Percentiles rank a stretch among this genome's conserved stretches.
phyloP scores from a whole-genome alignment of 2,329 filamentous ascomycete species.

The Ophiocordyceps camponoti-rufipedis region DNA sequence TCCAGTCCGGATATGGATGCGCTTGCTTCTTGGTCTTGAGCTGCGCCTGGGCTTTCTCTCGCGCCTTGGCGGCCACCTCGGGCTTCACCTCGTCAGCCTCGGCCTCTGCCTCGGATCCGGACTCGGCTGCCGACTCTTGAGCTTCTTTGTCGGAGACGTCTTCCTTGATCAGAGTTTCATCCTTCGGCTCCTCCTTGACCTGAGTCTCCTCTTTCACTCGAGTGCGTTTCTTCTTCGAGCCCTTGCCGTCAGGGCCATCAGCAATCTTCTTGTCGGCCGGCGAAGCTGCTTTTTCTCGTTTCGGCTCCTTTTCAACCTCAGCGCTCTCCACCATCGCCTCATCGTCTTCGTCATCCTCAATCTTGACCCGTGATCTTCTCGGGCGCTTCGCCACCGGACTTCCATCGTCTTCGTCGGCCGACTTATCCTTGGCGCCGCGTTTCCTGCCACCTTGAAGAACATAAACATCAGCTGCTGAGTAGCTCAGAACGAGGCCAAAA shows the following conservation, averaged over 20 bases:
- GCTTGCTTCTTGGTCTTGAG: constrained; percentile 44
- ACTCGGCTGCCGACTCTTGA: constrained; percentile 11
- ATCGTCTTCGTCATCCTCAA: constrained; percentile 35
- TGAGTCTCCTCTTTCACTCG: not conserved
- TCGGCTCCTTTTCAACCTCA: constrained; percentile 4
- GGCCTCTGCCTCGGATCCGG: constrained; percentile 23
- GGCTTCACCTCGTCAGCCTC: constrained; percentile 46
- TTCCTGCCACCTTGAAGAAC: constrained; percentile 25
- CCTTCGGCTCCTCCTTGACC: not conserved
- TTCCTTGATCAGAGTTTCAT: not conserved
- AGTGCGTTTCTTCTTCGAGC: not conserved
- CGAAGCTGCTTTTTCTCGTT: constrained; percentile 2
- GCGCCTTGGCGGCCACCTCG: constrained; percentile 52
- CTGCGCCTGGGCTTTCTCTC: constrained; percentile 64
- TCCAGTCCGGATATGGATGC: constrained; percentile 92
- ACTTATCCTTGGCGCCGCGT: constrained; percentile 14
- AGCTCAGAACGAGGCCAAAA: not conserved
- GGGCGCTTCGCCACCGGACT: constrained; percentile 41
- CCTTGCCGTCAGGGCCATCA: not conserved
- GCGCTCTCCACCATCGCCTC: not conserved
- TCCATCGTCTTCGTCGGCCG: constrained; percentile 30
- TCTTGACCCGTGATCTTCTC: constrained; percentile 25
- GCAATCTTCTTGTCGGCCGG: no score
- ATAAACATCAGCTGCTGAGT: not conserved
- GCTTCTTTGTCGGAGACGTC: constrained; percentile 5